These are phyloP conservation scores for Cryptococcus depauperatus DNA, from an alignment of 1,284 basidiomycete genomes.

Conservation along the genomic window DNA sequence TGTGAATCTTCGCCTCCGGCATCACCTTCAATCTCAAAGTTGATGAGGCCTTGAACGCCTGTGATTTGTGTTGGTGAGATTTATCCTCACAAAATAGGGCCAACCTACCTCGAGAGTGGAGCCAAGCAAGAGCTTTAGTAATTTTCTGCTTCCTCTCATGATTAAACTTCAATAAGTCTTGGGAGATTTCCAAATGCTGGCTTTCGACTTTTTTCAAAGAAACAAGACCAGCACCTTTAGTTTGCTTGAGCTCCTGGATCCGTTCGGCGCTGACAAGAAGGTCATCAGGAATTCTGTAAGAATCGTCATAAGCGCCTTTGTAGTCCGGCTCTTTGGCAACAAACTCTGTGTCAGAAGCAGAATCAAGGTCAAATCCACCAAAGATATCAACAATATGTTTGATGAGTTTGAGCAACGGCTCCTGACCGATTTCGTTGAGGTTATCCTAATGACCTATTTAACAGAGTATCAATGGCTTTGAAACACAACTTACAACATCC, in stretches of 20 bases:
- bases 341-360: conserved; percentile 15
- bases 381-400: conserved; percentile 39
- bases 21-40: conserved; percentile 67
- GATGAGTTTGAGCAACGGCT: conserved; percentile 46
- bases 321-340: conserved; percentile 17
- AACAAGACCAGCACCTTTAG: conserved; percentile 11
- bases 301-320: conserved; percentile 26
- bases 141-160: conserved; percentile 38
- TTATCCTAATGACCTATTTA: conserved; percentile 21
- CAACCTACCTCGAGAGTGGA: conserved; percentile 71
- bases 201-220: no score
- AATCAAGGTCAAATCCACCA: conserved; percentile 36
- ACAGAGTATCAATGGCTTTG: neutral
- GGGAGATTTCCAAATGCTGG: no score
- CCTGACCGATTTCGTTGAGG: conserved; percentile 46
- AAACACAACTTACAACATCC: conserved; percentile 51
- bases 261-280: conserved; percentile 17
- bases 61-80: conserved; percentile 1
- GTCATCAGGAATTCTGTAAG: conserved; percentile 28
- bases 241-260: conserved; percentile 7
- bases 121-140: conserved; percentile 73
- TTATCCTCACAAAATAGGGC: neutral
- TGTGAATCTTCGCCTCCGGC: conserved; percentile 86
- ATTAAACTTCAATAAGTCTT: conserved; percentile 49
- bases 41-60: conserved; percentile 73